Evolutionary conservation across 176 grass and related monocot genomes (phyloP).

Genomic region (Carex myosuroides): DNA sequence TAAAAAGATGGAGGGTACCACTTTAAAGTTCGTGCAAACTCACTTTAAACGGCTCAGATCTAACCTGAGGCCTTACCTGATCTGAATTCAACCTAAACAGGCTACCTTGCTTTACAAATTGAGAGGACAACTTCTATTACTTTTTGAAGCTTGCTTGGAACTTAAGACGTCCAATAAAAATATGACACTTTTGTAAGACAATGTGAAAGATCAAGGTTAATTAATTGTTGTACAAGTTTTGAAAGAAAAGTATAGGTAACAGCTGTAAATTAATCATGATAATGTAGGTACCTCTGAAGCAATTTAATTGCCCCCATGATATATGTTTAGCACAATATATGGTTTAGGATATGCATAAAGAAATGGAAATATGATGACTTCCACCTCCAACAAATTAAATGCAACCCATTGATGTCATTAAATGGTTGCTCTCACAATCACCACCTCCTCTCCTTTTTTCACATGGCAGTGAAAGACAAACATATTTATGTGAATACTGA

Average conservation of each 20-base stretch:
- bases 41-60: too few relatives aligned
- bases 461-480: not conserved
- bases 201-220: not conserved
- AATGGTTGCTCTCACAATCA: slow-evolving; percentile 20
- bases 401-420: slow-evolving; percentile 23
- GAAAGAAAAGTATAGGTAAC: not conserved
- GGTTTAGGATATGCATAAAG: not conserved
- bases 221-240: not conserved
- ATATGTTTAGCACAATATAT: not conserved
- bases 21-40: not conserved
- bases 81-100: not conserved
- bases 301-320: not conserved
- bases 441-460: not conserved
- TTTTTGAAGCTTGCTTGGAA: slow-evolving; percentile 3
- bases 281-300: not conserved
- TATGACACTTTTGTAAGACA: not conserved
- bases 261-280: not conserved
- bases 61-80: too few relatives aligned
- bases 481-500: not conserved
- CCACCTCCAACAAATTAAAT: slow-evolving; percentile 29
- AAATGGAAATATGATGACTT: slow-evolving; percentile 22
- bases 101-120: not conserved
- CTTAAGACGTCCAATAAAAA: slow-evolving; percentile 8
- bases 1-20: too few relatives aligned
- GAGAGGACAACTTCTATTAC: not conserved